Base-by-base conservation (phyloP, 495 filamentous ascomycete genomes). In the Penicillium diatomitis region DNA sequence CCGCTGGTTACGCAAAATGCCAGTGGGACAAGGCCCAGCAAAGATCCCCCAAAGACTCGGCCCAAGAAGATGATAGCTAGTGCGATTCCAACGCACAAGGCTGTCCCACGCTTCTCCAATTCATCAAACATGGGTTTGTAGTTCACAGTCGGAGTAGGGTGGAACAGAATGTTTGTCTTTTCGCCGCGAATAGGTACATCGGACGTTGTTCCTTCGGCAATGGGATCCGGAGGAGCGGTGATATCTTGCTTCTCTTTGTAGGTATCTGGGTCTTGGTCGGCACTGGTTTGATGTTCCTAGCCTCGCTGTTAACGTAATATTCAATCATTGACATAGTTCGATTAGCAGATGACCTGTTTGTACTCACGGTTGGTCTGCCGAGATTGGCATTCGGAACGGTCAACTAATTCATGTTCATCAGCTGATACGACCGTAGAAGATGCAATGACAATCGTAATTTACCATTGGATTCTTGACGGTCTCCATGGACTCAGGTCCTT, bases 141-240 rank as follows among this genome's bases (percentile, higher is more conserved):
- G 57, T 82, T 84, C 46, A 96, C 74, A 1, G 85, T 83, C 0
- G 91, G 91, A 0, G 91, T 97, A 0, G 92, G 90, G 60, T 96
- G 89, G 67, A 96, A 96, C 30, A 97, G 81, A 32, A 97, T 82
- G 54, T 96, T 96, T 2, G 91, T 97, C 75, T 88, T 95, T 58
- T 96, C 91, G 47, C 90, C 90, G 62, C 87, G 89, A 55, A 97
- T 95, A 10, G 91, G 91, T 5, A 97, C 88, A 65, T 97, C 91
- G 6, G 86, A 87, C 2, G 91, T 96, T 32, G 83, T 78, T 8
- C 87, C 84, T 47, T 81, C 71, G 7, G 79, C 83, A 28, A 95
- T 67, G 5, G 91, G 90, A 55, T 94, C 90, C 1, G 90, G 91
- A 5, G 91, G 91, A 2, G 91, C 86, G 3, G 91, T 96, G 47